A percentile compares a stretch with the other conserved stretches of the same genome.
phyloP scores from a whole-genome alignment of 1,284 basidiomycete genomes.

The Athelia psychrophila region DNA sequence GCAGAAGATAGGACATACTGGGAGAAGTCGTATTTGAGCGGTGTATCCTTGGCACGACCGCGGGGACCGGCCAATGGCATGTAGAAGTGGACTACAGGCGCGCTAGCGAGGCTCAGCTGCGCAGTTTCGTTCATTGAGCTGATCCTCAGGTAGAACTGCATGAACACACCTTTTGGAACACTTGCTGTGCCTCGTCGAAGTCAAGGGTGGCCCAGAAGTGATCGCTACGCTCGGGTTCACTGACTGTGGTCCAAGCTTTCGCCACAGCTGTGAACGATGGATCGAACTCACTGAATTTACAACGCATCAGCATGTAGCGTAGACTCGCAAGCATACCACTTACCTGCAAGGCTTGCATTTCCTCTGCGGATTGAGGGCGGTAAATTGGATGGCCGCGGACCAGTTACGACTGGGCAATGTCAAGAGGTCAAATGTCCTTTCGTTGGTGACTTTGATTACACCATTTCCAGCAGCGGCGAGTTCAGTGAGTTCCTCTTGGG shows the following conservation, averaged over 20 bases:
- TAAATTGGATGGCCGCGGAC: constrained; percentile 82
- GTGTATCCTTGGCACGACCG: constrained; percentile 48
- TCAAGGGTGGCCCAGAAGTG: constrained; percentile 94
- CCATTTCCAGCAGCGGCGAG: constrained; percentile 74
- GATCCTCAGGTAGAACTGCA: background rate
- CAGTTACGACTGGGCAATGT: constrained; percentile 75
- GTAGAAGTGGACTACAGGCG: constrained; percentile 81
- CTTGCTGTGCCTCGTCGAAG: constrained; percentile 70
- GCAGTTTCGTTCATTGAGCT: background rate
- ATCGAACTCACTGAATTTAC: constrained; percentile 68
- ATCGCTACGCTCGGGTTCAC: constrained; percentile 59
- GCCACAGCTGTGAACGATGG: constrained; percentile 79
- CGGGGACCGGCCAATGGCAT: constrained; percentile 72
- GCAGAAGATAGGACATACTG: constrained; percentile 40
- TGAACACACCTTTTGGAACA: constrained; percentile 74
- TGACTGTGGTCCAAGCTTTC: constrained; percentile 70
- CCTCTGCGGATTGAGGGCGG: constrained; percentile 76
- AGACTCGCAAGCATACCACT: constrained; percentile 13
- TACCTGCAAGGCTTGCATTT: constrained; percentile 83
- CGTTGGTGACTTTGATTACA: constrained; percentile 71
- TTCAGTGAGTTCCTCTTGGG: constrained; percentile 52
- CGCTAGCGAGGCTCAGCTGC: constrained; percentile 70
- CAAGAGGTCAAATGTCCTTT: constrained; percentile 73
- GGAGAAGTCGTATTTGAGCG: constrained; percentile 78
- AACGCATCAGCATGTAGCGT: constrained; percentile 6